Evolutionary conservation across 2,329 filamentous ascomycete species (phyloP), one percentile per base, ranked within the genome.

Genomic region (Fusarium robinianum): DNA sequence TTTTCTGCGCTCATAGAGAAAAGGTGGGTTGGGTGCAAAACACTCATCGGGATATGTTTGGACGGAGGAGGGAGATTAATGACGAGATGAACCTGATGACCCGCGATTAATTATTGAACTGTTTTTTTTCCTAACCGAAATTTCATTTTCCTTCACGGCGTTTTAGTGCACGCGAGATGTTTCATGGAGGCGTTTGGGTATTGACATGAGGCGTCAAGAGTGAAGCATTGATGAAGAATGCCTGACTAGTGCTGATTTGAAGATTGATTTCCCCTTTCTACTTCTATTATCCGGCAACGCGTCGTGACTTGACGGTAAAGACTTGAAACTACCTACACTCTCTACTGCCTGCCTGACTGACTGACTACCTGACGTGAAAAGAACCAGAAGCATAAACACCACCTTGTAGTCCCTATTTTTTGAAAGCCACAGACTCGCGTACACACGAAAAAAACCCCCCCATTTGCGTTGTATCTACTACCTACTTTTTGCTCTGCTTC

Each of bases 81-180:
- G 61, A 64, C 26, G 55, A 62, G 43, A 64, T 46, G 61, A 64
- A 58, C 53, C 54, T 64, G 42, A 63, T 48, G 61, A 65, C 48
- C 37, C 53, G 41, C 33, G 37, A 44, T 42, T 17, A 50, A 46
- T 36, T 18, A 53, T 32, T 33, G 34, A 26, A 37, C 35, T 47
- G 23, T 25, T 29, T 24, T 51, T 39, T 41, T 45, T 25, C n/a
- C n/a, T n/a, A n/a, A n/a, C n/a, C n/a, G n/a, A n/a, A n/a, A n/a
- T n/a, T 41, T 34, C 16, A 37, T 45, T 38, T 19, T 25, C 23
- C 27, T 40, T 41, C 29, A 31, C 38, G 17, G 26, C 33, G 31
- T 42, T 49, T 46, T 46, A n/a, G n/a, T n/a, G n/a, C n/a, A n/a
- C n/a, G n/a, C n/a, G 26, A 33, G 36, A 37, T 34, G 29, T 46